Base-by-base conservation (phyloP, 768 basidiomycete species). In the Gymnopilus junonius region DNA sequence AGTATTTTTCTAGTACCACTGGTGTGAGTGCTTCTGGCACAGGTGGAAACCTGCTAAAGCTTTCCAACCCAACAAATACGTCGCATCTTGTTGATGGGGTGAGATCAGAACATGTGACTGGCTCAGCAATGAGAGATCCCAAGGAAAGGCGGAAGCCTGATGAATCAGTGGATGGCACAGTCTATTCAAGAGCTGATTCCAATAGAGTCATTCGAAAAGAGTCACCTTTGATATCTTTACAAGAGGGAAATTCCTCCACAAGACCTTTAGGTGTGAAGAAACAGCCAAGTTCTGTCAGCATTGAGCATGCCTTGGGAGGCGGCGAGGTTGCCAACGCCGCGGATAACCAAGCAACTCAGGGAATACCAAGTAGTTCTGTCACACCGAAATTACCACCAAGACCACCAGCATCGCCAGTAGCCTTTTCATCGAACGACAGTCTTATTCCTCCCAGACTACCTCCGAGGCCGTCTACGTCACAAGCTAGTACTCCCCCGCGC, bases 81-180 rank as follows among this genome's bases (percentile, higher is more conserved):
- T 65, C 68, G 11, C 69, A 73, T 54, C 61, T 65, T 31, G 63
- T 68, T 58, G 81, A 81, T 39, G 84, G 81, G 46, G 75, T 79
- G 31, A 83, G 85, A 42, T 87, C 88, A 2, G 82, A 86, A 67
- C 86, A 87, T 46, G 80, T 82, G 20, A 87, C 86, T 2, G 85
- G 86, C 14, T 70, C 79, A 15, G 79, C 81, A 1, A 84, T 84
- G 83, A 81, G 84, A 21, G 82, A 84, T 42, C 55, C 61, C 14
- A 72, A 67, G 65, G 69, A 70, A 27, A 69, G 65, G 54, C 53
- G 53, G n/a, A 67, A 54, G 50, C 63, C 51, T 20, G 66, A 63
- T 5, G 43, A 56, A 23, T 50, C 59, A 21, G 23, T 48, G 31
- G 43, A 31, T 4, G 45, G 43, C 8, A 46, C 27, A 3, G 20